These are phyloP conservation scores for Pleurotus sapidus DNA, from an alignment of 768 basidiomycete genomes.

Conservation along the genomic window DNA sequence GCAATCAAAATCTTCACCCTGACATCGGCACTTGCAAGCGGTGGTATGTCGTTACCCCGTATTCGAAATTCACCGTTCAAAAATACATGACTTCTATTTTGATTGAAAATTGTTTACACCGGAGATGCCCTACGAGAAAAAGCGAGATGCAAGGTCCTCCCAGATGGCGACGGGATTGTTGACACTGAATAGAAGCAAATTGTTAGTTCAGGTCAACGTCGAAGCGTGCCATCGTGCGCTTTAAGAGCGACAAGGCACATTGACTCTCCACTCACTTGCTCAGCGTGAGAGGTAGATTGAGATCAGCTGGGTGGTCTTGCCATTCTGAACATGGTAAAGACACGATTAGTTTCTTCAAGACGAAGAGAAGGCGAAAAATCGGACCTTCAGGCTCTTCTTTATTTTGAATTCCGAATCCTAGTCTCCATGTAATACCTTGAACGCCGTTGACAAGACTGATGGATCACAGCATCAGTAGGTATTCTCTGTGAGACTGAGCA, in stretches of 20 bases:
- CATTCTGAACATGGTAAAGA: conserved; percentile 37
- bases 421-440: conserved; percentile 63
- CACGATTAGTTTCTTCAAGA: neutral
- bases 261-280: conserved; percentile 36
- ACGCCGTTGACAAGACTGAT: conserved; percentile 49
- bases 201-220: neutral
- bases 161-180: conserved; percentile 57
- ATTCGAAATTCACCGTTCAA: too few species aligned
- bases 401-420: conserved; percentile 56
- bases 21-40: too few species aligned
- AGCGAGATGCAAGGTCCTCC: conserved; percentile 38
- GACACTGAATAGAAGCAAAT: conserved; percentile 30
- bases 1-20: too few species aligned
- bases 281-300: conserved; percentile 47
- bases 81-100: too few species aligned
- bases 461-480: neutral
- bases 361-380: conserved; percentile 8
- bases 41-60: too few species aligned
- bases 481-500: too few species aligned
- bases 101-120: too few species aligned
- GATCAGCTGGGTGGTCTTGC: conserved; percentile 53
- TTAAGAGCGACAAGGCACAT: neutral
- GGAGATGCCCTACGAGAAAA: conserved; percentile 12
- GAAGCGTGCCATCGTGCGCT: neutral
- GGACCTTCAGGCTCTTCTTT: conserved; percentile 53